Evolutionary conservation across 2,329 filamentous ascomycete genomes (phyloP), one percentile per base, ranked within the genome.

Genomic region (Neofusicoccum laricinum): DNA sequence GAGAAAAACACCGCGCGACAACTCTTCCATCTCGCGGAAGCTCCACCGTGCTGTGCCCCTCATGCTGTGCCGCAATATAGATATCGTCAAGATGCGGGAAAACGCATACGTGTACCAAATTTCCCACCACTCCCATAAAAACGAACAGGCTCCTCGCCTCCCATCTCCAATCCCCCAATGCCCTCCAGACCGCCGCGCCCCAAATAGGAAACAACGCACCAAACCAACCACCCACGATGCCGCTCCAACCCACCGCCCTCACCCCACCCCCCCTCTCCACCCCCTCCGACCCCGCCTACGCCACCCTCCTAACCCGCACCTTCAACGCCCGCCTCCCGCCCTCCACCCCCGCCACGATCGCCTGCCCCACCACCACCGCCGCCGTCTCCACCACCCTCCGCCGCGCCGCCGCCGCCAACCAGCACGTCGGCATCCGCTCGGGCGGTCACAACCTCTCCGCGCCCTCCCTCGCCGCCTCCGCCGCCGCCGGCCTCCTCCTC

Each of bases 361-460:
- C n/a, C 48, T 25, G 7, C 30, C 48, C 48, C 2, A 15, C 14
- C 48, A 51, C 48, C 14, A 51, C 48, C 2, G 48, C 48, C 25
- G 15, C 1, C 25, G 30, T 19, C 48, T 25, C 30, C 48, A 8
- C 48, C 48, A 4, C 25, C 14, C 5, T 51, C 48, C 14, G 14
- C 15, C 15, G 8, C 30, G 48, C 48, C 25, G 4, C 14, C 25
- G 14, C 14, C 2, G 15, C 5, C 48, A 8, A 1, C 25, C 48
- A 34, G 4, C 14, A 6, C 48, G 48, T 51, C 48, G 48, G 48
- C 50, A 64, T 70, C 19, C 68, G 69, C 36, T 67, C 66, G 17
- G 65, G 65, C n/a, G 69, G 69, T 8, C 69, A 69, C 65, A 32
- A 66, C 17, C 68, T 68, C 59, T 38, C 64, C 14, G 58, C 49